Evolutionary conservation across 148 eudicot genomes (phyloP).

Genomic region (Rhododendron molle): DNA sequence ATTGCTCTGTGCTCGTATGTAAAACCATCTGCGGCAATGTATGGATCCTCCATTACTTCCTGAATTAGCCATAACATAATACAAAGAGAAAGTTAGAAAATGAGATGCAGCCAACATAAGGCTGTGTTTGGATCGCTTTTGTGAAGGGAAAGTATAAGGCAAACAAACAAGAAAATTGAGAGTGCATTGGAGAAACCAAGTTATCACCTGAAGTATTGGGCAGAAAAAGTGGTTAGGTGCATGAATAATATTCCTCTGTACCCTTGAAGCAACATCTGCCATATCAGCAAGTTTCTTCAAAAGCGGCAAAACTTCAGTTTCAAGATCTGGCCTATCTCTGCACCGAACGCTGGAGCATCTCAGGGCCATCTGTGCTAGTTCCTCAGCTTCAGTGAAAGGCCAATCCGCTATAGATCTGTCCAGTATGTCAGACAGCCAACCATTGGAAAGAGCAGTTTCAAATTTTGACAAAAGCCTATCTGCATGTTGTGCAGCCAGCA

Average conservation of each 20-base stretch:
- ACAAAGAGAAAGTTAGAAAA: not conserved
- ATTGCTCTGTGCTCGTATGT: conserved; percentile 84
- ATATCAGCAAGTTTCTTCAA: conserved; percentile 66
- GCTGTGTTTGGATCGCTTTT: not conserved
- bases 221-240: conserved; percentile 73
- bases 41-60: conserved; percentile 95
- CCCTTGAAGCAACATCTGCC: conserved; percentile 48
- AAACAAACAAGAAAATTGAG: not conserved
- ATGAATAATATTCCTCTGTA: conserved; percentile 23
- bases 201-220: conserved; percentile 62
- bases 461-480: conserved; percentile 50
- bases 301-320: conserved; percentile 55
- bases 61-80: conserved; percentile 17
- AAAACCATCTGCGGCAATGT: conserved; percentile 83
- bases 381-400: conserved; percentile 61
- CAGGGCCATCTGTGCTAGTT: conserved; percentile 54
- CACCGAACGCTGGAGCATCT: conserved; percentile 67
- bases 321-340: conserved; percentile 88
- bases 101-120: conserved; percentile 14
- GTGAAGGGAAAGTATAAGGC: not conserved
- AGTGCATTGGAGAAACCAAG: not conserved
- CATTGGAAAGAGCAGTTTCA: conserved; percentile 54
- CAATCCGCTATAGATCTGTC: conserved; percentile 59
- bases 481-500: conserved; percentile 59
- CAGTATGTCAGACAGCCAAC: conserved; percentile 42